Evolutionary conservation across 2,329 filamentous ascomycete species (phyloP).

Genomic region (Zasmidium cellare): DNA sequence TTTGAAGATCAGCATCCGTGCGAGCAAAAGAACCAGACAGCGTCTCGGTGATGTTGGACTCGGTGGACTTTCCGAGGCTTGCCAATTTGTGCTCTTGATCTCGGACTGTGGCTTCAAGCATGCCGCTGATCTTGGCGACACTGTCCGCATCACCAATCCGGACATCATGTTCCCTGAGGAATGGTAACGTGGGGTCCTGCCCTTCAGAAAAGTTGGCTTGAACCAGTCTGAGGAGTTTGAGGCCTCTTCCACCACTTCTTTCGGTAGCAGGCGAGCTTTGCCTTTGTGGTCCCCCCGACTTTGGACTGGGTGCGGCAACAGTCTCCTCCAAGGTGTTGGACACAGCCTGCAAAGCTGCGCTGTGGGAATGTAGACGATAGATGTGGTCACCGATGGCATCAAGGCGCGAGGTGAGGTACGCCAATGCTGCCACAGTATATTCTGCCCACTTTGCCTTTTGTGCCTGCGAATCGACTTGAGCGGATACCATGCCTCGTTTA

Average conservation of each 20-base stretch:
- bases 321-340: conserved; percentile 23
- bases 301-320: conserved; percentile 9
- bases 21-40: conserved; percentile 38
- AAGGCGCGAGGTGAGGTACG: conserved; percentile 41
- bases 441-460: conserved; percentile 43
- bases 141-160: conserved; percentile 18
- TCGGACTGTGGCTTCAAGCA: conserved; percentile 29
- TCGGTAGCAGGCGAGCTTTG: conserved; percentile 1
- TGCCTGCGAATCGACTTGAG: conserved; percentile 35
- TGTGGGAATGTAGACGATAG: conserved; percentile 30
- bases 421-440: conserved; percentile 44
- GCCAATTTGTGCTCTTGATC: conserved; percentile 38
- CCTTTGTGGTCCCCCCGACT: conserved; percentile 22
- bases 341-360: conserved; percentile 24
- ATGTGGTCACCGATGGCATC: conserved; percentile 30
- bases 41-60: conserved; percentile 33
- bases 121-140: conserved; percentile 20
- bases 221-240: conserved; percentile 33
- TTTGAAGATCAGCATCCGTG: conserved; percentile 39
- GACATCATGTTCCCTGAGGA: conserved; percentile 33
- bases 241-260: conserved; percentile 19
- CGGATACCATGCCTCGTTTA: conserved; percentile 41
- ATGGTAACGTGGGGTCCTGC: conserved; percentile 29
- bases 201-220: conserved; percentile 32
- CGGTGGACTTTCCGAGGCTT: conserved; percentile 36